These are phyloP conservation scores for Daldinia caldariorum DNA, from an alignment of 495 filamentous ascomycete species.

Conservation along the genomic window DNA sequence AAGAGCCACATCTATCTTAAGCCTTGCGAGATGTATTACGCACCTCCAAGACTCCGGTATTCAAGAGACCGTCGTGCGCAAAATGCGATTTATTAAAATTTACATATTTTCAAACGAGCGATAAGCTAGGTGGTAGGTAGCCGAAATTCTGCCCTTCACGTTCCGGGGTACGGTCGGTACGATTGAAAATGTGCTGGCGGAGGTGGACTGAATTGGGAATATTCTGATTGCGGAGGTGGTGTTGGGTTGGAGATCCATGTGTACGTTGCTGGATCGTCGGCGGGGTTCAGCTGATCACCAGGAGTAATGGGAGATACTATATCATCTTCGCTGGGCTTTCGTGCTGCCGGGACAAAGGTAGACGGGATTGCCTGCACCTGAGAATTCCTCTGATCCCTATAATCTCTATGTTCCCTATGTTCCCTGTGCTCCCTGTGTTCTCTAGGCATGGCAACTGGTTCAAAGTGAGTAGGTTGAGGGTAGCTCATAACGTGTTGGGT, in stretches of 20 bases:
- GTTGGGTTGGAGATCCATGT: slow-evolving; percentile 47
- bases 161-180: slow-evolving; percentile 44
- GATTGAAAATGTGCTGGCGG: slow-evolving; percentile 44
- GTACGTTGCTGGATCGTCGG: slow-evolving; percentile 42
- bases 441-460: slow-evolving; percentile 20
- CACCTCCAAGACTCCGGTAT: slow-evolving; percentile 28
- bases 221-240: slow-evolving; percentile 45
- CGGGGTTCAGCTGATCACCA: slow-evolving; percentile 37
- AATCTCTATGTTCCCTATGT: neutral
- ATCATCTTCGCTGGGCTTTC: slow-evolving; percentile 43
- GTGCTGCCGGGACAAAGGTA: slow-evolving; percentile 26
- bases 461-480: slow-evolving; percentile 20
- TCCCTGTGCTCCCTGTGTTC: neutral
- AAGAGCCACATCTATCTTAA: slow-evolving; percentile 44
- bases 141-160: slow-evolving; percentile 19
- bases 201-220: slow-evolving; percentile 45
- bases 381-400: neutral
- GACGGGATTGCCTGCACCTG: slow-evolving; percentile 24
- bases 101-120: neutral
- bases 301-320: slow-evolving; percentile 45
- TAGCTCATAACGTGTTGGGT: slow-evolving; percentile 37
- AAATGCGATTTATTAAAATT: slow-evolving; percentile 14
- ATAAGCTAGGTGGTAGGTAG: neutral
- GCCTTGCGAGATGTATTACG: slow-evolving; percentile 11
- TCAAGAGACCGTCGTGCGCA: slow-evolving; percentile 21